Evolutionary conservation across 306 rosid species (phyloP), one percentile per base, ranked within the genome.

Genomic region (Vachellia pachyceras): DNA sequence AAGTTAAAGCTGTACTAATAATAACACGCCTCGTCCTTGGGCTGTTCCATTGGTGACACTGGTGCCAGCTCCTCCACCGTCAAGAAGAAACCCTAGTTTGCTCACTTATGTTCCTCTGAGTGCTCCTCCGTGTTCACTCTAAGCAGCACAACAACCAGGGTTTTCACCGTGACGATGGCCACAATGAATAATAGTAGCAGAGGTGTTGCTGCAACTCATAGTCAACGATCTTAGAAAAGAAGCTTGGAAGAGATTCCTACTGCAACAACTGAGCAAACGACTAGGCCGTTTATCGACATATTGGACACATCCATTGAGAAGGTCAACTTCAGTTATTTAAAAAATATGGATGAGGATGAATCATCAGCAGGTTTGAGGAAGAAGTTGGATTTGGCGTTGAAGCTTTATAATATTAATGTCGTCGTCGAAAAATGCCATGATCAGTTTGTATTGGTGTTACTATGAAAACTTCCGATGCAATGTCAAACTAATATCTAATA

Each of bases 221-320:
- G 35, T 52, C 7, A 17, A 15, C 23, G 36, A 67, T 12, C 46
- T 23, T 44, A 57, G 2, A 25, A 7, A 12, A 69, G 33, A 37
- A 75, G 68, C 64, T 71, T 58, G 57, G 80, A 71, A 25, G 61
- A n/a, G 39, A 25, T 42, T 14, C 5, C 54, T 14, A 6, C 65
- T 10, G 7, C 39, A 9, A 70, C 45, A 11, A 70, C 50, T 63
- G 90, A 80, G 35, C 65, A 23, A 81, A 67, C 54, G 45, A 87
- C 92, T 1, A 82, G 47, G 77, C 90, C 94, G 15, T 82, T 78
- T 35, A 79, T 91, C 41, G 55, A 76, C 50, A 82, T 76, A 61
- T 63, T 92, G 86, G 94, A 92, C 61, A 76, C 61, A 18, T 91
- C 90, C 15, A 75, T 92, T 47, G 84, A 50, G 68, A 73, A 83